Percentiles rank a stretch among this genome's conserved stretches.
Conservation (phyloP, 2,329 filamentous ascomycete species). For the Xylariaceae sp. region DNA sequence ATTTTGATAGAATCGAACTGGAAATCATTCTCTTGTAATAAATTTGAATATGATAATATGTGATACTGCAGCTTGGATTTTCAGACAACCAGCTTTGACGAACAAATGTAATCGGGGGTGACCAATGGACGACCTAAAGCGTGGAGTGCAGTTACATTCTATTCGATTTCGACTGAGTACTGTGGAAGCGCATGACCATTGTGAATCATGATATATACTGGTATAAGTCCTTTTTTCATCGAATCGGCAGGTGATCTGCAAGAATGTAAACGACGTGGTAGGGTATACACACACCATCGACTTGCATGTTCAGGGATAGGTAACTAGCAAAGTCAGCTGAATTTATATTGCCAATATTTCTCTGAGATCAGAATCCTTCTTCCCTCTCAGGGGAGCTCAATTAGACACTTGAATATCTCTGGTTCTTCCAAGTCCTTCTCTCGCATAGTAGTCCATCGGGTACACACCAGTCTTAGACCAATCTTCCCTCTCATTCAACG, state of each 20-base stretch:
- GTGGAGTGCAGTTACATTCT: neutral
- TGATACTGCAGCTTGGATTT: too few relatives aligned
- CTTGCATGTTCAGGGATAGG: too few relatives aligned
- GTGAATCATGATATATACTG: neutral
- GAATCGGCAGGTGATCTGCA: neutral
- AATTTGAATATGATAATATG: too few relatives aligned
- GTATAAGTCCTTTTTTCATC: neutral
- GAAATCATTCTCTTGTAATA: too few relatives aligned
- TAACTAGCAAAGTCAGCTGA: too few relatives aligned
- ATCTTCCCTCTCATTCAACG: constrained; percentile 71
- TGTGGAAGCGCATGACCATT: neutral
- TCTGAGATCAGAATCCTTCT: neutral
- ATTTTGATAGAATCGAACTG: too few relatives aligned
- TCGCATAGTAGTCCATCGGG: constrained; percentile 98
- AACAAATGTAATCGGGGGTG: too few relatives aligned
- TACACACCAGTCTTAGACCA: constrained; percentile 69
- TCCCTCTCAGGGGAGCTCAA: constrained; percentile 8
- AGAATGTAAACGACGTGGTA: neutral
- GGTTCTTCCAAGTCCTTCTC: constrained; percentile 81
- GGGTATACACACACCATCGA: too few relatives aligned
- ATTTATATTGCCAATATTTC: too few relatives aligned
- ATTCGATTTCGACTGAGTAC: neutral
- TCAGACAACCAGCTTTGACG: too few relatives aligned
- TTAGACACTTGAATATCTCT: constrained; percentile 36
- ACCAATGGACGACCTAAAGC: too few relatives aligned